phyloP scores from a whole-genome alignment of 257 asterid species.

The Nemophila menziesii region DNA sequence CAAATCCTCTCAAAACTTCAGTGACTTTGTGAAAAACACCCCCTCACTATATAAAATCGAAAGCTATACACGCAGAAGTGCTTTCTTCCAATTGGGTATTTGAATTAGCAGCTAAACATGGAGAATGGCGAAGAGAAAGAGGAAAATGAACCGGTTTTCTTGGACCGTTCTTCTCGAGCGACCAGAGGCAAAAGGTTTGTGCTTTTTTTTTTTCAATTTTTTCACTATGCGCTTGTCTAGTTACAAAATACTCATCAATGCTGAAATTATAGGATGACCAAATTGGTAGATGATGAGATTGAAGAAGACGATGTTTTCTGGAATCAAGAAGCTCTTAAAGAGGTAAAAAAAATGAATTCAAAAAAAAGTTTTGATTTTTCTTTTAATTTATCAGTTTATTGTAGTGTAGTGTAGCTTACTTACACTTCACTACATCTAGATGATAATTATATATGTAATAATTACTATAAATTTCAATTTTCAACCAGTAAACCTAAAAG shows the following conservation, averaged over 20 bases:
- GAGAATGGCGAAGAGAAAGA: slow-evolving; percentile 33
- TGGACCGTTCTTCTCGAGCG: slow-evolving; percentile 68
- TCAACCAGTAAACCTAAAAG: background rate
- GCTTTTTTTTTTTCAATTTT: background rate
- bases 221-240: slow-evolving; percentile 6
- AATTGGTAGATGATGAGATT: slow-evolving; percentile 66
- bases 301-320: slow-evolving; percentile 89
- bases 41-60: background rate
- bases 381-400: slow-evolving; percentile 1
- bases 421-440: no score
- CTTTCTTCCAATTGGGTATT: background rate
- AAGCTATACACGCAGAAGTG: background rate
- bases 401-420: slow-evolving; percentile 2
- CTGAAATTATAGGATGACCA: slow-evolving; percentile 55
- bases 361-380: background rate
- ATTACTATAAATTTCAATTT: no score
- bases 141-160: slow-evolving; percentile 28
- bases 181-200: slow-evolving; percentile 90
- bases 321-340: slow-evolving; percentile 97
- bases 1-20: background rate
- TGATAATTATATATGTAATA: no score
- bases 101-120: slow-evolving; percentile 19
- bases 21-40: background rate
- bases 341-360: slow-evolving; percentile 22
- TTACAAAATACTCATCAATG: slow-evolving; percentile 8